These are phyloP conservation scores for Paramecium caudatum DNA, from an alignment of 73 alveolate genomes.

Conservation along the genomic window DNA sequence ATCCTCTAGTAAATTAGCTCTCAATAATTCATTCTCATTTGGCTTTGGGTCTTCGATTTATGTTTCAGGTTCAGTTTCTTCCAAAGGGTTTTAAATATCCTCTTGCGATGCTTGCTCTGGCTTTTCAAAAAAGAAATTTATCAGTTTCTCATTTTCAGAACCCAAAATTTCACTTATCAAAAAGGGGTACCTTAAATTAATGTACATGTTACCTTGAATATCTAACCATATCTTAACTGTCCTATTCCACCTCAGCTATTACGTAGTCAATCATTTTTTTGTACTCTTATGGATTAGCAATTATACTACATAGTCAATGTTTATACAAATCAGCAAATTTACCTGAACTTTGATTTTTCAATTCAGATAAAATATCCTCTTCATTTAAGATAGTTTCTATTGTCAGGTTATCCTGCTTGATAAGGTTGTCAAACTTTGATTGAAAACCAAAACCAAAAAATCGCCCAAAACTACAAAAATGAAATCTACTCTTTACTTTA, in stretches of 20 bases:
- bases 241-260: background rate
- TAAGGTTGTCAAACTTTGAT: conserved; percentile 19
- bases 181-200: conserved; percentile 27
- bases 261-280: conserved; percentile 34
- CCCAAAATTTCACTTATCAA: conserved; percentile 20
- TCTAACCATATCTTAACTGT: background rate
- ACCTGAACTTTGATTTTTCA: conserved; percentile 21
- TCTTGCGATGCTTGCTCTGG: conserved; percentile 17
- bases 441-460: background rate
- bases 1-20: background rate
- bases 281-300: conserved; percentile 12
- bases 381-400: conserved; percentile 35
- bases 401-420: conserved; percentile 1
- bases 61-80: conserved; percentile 2
- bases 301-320: background rate
- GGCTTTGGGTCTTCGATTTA: background rate
- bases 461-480: conserved; percentile 11
- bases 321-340: conserved; percentile 56
- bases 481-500: background rate
- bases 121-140: conserved; percentile 40
- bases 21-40: background rate
- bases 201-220: background rate
- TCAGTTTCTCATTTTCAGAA: conserved; percentile 54
- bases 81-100: background rate
- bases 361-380: conserved; percentile 39